Percentiles rank a stretch among this genome's conserved stretches.
Conservation (phyloP, 257 asterid genomes). For the Lavandula angustifolia region DNA sequence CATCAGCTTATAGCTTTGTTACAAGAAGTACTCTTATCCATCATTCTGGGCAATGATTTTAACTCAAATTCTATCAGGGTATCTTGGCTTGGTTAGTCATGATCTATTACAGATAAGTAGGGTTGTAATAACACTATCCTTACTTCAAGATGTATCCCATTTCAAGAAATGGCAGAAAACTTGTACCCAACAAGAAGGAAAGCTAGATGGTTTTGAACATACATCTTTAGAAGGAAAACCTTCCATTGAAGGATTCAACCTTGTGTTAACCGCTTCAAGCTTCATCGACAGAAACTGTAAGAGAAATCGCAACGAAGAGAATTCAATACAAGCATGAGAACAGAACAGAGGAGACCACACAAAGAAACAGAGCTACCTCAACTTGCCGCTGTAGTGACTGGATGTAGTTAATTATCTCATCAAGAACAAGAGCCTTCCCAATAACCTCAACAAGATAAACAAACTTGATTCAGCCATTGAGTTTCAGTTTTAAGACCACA, state of each 20-base stretch:
- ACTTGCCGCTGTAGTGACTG: constrained; percentile 92
- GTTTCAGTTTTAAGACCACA: not conserved
- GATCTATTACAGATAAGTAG: too few species aligned
- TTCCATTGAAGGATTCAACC: constrained; percentile 59
- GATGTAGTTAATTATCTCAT: constrained; percentile 85
- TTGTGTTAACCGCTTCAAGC: constrained; percentile 87
- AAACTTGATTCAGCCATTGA: not conserved
- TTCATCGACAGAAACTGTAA: constrained; percentile 90
- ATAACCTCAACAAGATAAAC: constrained; percentile 51
- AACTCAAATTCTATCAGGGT: too few species aligned
- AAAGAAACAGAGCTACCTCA: constrained; percentile 53
- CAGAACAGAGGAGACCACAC: not conserved
- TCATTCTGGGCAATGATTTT: too few species aligned
- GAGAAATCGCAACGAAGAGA: constrained; percentile 20
- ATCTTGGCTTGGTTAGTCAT: too few species aligned
- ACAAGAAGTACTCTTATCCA: not conserved
- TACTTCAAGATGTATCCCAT: too few species aligned
- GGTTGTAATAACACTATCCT: too few species aligned
- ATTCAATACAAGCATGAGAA: constrained; percentile 17
- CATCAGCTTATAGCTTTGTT: not conserved
- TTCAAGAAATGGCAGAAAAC: too few species aligned
- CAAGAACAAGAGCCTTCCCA: constrained; percentile 92
- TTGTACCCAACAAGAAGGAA: not conserved
- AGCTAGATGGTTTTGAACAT: constrained; percentile 36
- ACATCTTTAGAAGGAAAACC: constrained; percentile 76